phyloP scores from a whole-genome alignment of 352 stramenopile genomes.

The Saprolegnia parasitica region DNA sequence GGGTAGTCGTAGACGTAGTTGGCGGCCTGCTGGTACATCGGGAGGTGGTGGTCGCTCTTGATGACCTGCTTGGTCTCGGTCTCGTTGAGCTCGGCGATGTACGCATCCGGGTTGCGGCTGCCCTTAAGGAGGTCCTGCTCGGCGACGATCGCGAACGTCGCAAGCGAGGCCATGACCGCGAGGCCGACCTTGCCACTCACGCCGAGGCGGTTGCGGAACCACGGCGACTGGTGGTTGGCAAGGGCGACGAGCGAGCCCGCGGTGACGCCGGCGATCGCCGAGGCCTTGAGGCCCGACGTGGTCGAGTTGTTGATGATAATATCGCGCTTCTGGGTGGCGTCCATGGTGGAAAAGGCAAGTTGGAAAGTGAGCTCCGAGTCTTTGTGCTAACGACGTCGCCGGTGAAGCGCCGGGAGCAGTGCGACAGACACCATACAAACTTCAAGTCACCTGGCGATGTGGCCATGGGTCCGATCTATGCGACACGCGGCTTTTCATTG shows the following conservation, averaged over 20 bases:
- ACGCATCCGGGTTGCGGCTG: slow-evolving; percentile 65
- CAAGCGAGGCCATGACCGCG: slow-evolving; percentile 55
- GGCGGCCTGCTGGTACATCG: slow-evolving; percentile 52
- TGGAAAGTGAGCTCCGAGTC: neutral
- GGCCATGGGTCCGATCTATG: neutral
- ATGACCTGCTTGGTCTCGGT: slow-evolving; percentile 35
- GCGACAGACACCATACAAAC: neutral
- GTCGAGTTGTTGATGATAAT: slow-evolving; percentile 70
- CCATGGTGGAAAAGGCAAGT: slow-evolving; percentile 14
- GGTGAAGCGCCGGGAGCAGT: neutral
- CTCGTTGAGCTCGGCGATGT: slow-evolving; percentile 54
- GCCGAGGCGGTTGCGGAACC: slow-evolving; percentile 64
- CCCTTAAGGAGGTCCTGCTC: slow-evolving; percentile 59
- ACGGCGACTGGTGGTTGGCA: slow-evolving; percentile 55
- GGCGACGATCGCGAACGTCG: slow-evolving; percentile 56
- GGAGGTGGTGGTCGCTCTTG: slow-evolving; percentile 41
- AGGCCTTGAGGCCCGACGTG: slow-evolving; percentile 49
- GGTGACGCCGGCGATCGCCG: slow-evolving; percentile 35
- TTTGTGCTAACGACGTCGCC: too few relatives aligned
- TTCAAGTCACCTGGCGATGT: neutral
- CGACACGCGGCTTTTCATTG: neutral
- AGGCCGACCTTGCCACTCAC: slow-evolving; percentile 72
- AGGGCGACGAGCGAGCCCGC: slow-evolving; percentile 35
- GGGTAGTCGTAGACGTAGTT: slow-evolving; percentile 82
- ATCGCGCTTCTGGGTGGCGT: slow-evolving; percentile 54